Conservation (phyloP, 2,329 filamentous ascomycete species). For the Beauveria brongniartii region DNA sequence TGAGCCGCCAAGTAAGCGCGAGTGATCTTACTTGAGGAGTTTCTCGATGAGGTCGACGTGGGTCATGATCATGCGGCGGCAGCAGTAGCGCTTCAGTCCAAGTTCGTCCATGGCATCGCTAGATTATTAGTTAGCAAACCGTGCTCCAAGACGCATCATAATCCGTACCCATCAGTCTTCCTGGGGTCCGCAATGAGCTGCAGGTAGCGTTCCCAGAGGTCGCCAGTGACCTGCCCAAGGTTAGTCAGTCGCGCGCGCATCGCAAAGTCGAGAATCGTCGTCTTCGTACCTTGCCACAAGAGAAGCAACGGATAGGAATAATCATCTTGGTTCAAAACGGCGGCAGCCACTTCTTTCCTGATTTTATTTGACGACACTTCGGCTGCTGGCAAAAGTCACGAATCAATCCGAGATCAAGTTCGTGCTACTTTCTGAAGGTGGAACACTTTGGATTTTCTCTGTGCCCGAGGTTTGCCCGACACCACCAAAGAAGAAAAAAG, state of each 20-base stretch:
- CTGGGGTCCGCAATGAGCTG: slow-evolving; percentile 70
- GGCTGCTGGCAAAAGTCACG: background rate
- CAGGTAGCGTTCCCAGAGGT: slow-evolving; percentile 95
- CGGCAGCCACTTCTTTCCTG: background rate
- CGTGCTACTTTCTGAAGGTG: background rate
- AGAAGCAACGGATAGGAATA: slow-evolving; percentile 97
- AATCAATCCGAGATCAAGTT: background rate
- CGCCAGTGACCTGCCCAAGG: slow-evolving; percentile 71
- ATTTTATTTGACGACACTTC: background rate
- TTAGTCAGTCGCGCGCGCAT: slow-evolving; percentile 21
- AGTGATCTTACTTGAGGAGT: slow-evolving; percentile 67
- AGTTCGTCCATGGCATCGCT: slow-evolving; percentile 96
- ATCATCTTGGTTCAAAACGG: slow-evolving; percentile 63
- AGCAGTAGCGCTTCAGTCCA: slow-evolving; percentile 93
- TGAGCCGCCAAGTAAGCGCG: background rate
- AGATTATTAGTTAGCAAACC: slow-evolving; percentile 19
- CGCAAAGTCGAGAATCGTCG: slow-evolving; percentile 2
- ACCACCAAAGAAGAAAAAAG: slow-evolving; percentile 1
- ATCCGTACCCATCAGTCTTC: slow-evolving; percentile 61
- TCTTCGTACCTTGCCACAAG: slow-evolving; percentile 81
- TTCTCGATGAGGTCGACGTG: slow-evolving; percentile 99
- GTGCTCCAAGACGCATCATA: background rate
- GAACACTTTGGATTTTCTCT: slow-evolving; percentile 5
- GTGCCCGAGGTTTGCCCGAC: slow-evolving; percentile 24
- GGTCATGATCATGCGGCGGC: slow-evolving; percentile 98